phyloP scores from a whole-genome alignment of 2,329 filamentous ascomycete species.

The Talaromyces pinophilus region DNA sequence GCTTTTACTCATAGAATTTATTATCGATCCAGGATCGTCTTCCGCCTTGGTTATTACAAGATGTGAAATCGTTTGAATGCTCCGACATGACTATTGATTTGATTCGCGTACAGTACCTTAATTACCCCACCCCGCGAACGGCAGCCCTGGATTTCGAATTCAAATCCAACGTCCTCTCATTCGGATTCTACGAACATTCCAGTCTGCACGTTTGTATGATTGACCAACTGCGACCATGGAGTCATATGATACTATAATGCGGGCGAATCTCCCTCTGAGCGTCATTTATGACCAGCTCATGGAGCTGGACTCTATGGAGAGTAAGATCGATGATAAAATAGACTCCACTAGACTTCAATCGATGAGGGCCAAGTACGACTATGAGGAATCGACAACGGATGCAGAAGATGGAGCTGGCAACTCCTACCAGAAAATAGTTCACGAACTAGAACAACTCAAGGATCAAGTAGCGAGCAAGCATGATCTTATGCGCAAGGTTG shows the following conservation, averaged over 20 bases:
- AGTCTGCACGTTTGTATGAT: background rate
- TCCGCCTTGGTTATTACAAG: too few relatives aligned
- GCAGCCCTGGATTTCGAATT: too few relatives aligned
- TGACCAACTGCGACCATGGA: background rate
- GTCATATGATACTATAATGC: background rate
- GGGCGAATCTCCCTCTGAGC: background rate
- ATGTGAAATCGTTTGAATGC: too few relatives aligned
- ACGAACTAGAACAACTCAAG: background rate
- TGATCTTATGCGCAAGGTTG: background rate
- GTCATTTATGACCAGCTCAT: conserved; percentile 1
- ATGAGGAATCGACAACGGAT: background rate
- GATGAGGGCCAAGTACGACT: background rate
- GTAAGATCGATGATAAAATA: background rate
- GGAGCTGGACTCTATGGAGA: conserved; percentile 10
- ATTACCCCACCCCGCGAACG: too few relatives aligned
- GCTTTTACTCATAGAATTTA: background rate
- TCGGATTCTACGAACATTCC: background rate
- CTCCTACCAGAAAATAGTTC: background rate
- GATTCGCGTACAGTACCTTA: too few relatives aligned
- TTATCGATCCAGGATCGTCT: too few relatives aligned
- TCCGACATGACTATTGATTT: too few relatives aligned
- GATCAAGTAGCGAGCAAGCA: background rate
- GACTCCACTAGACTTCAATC: background rate
- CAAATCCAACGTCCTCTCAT: background rate
- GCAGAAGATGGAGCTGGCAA: background rate